Conservation (phyloP, 2,329 filamentous ascomycete species). For the Fusarium sublunatum region DNA sequence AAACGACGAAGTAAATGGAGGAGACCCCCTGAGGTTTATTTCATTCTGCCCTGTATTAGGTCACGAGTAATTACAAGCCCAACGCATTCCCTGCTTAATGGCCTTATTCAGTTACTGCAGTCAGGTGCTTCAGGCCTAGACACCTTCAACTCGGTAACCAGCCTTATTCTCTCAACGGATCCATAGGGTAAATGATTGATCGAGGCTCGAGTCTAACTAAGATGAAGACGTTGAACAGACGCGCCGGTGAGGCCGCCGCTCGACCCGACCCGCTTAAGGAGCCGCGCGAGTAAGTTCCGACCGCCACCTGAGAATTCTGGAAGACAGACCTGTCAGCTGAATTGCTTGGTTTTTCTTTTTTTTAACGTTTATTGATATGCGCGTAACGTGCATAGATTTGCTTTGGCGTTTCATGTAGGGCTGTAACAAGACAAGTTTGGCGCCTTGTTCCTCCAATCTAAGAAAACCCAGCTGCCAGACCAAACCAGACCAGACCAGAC, state of each 20-base stretch:
- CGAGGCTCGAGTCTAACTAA: slow-evolving; percentile 18
- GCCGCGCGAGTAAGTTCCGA: slow-evolving; percentile 16
- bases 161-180: slow-evolving; percentile 24
- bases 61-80: background rate
- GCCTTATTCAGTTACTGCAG: too few relatives aligned
- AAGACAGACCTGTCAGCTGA: slow-evolving; percentile 22
- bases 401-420: slow-evolving; percentile 21
- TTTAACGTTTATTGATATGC: slow-evolving; percentile 11
- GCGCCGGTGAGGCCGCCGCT: slow-evolving; percentile 10
- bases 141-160: slow-evolving; percentile 20
- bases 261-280: slow-evolving; percentile 1
- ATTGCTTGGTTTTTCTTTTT: slow-evolving; percentile 7
- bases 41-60: background rate
- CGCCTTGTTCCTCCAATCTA: slow-evolving; percentile 40
- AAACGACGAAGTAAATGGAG: slow-evolving; percentile 37
- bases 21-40: slow-evolving; percentile 26
- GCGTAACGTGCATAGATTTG: slow-evolving; percentile 26
- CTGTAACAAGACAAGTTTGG: slow-evolving; percentile 32
- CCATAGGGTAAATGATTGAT: background rate
- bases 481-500: too few relatives aligned
- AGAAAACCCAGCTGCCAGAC: slow-evolving; percentile 6
- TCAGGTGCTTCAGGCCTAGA: slow-evolving; percentile 1
- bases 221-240: slow-evolving; percentile 30
- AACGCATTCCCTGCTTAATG: too few relatives aligned
- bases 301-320: slow-evolving; percentile 34